These are phyloP conservation scores for Fonsecaea erecta DNA, from an alignment of 2,329 filamentous ascomycete genomes.

Conservation along the genomic window DNA sequence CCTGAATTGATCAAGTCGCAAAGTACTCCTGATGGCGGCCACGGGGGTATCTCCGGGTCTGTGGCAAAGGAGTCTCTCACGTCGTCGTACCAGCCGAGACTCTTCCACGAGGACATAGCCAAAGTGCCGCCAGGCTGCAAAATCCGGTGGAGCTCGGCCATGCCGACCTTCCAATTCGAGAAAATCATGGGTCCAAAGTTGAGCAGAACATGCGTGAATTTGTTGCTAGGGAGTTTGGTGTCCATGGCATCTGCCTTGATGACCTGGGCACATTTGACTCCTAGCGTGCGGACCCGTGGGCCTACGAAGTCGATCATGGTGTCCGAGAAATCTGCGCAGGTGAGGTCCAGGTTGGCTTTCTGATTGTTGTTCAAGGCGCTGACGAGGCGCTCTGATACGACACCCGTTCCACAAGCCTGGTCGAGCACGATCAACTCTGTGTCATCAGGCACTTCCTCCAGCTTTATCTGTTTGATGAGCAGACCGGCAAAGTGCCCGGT, in stretches of 20 bases:
- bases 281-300: constrained; percentile 47
- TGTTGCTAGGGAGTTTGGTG: constrained; percentile 45
- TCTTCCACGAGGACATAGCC: constrained; percentile 45
- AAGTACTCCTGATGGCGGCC: constrained; percentile 36
- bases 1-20: constrained; percentile 1
- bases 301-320: constrained; percentile 50
- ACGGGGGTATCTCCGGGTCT: constrained; percentile 39
- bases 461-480: constrained; percentile 41
- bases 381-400: constrained; percentile 55
- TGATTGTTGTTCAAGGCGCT: constrained; percentile 45
- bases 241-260: constrained; percentile 56
- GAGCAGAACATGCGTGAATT: constrained; percentile 52
- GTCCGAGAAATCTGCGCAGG: constrained; percentile 57
- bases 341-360: constrained; percentile 51
- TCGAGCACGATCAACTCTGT: constrained; percentile 52
- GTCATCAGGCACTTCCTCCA: constrained; percentile 34
- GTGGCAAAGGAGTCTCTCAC: constrained; percentile 38
- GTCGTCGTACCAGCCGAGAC: constrained; percentile 42
- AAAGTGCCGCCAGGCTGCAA: constrained; percentile 44
- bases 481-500: constrained; percentile 41
- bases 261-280: constrained; percentile 55
- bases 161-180: constrained; percentile 46
- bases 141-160: constrained; percentile 43
- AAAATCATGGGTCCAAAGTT: constrained; percentile 57
- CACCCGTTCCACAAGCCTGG: constrained; percentile 59